A percentile compares a stretch with the other conserved stretches of the same genome.
These are phyloP conservation scores for Noccaea caerulescens DNA, from an alignment of 345 rosid genomes.

Conservation along the genomic window DNA sequence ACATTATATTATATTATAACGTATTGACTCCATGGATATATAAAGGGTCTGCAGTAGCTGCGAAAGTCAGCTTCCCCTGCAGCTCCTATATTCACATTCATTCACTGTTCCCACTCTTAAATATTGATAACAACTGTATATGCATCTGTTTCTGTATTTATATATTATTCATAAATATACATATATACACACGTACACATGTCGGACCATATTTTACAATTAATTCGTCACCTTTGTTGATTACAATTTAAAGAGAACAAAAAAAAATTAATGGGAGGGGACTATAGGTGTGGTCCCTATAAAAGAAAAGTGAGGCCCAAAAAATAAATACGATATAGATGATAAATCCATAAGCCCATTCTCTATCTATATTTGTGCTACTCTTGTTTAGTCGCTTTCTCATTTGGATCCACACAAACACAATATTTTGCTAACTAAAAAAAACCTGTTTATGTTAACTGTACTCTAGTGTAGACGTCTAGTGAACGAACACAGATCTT, in stretches of 20 bases:
- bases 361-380: conserved; percentile 35
- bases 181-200: conserved; percentile 15
- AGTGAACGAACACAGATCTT: conserved; percentile 15
- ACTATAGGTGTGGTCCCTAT: conserved; percentile 45
- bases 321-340: conserved; percentile 38
- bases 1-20: background rate
- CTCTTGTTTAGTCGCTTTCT: conserved; percentile 45
- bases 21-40: conserved; percentile 18
- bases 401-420: conserved; percentile 38
- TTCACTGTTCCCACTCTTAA: conserved; percentile 26
- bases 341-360: conserved; percentile 42
- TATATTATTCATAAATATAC: background rate
- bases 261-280: background rate
- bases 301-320: conserved; percentile 44
- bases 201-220: conserved; percentile 34
- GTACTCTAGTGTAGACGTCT: background rate
- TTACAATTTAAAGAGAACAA: background rate
- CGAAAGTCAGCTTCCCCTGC: conserved; percentile 40
- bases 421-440: conserved; percentile 27
- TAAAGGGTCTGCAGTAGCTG: conserved; percentile 31
- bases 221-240: conserved; percentile 30
- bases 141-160: background rate
- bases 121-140: conserved; percentile 1
- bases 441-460: conserved; percentile 9
- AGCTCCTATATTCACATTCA: conserved; percentile 38